Evolutionary conservation across 495 filamentous ascomycete species (phyloP).

Genomic region (Durotheca rogersii): DNA sequence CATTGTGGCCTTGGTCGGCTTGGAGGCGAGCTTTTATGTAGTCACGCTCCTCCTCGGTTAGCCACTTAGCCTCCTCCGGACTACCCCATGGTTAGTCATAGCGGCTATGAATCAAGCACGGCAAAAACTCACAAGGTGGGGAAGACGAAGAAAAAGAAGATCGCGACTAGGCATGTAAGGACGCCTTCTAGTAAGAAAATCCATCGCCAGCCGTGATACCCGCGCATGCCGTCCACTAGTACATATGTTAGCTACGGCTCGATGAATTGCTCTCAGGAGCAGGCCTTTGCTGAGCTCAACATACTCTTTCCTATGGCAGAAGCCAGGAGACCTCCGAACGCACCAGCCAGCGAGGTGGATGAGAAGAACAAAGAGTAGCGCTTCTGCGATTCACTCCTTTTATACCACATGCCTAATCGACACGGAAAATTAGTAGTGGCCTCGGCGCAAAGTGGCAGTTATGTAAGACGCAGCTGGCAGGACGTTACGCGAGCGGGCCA

Average conservation of each 20-base stretch:
- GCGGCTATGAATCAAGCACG: neutral
- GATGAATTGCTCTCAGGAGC: neutral
- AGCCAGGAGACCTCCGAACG: slow-evolving; percentile 83
- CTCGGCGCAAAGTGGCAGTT: too few species aligned
- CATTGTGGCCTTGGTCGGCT: slow-evolving; percentile 76
- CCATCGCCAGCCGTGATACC: slow-evolving; percentile 87
- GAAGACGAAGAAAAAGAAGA: slow-evolving; percentile 76
- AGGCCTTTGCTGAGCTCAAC: slow-evolving; percentile 4
- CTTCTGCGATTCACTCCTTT: slow-evolving; percentile 80
- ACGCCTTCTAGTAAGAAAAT: slow-evolving; percentile 71
- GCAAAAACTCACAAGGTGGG: slow-evolving; percentile 66
- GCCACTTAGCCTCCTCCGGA: slow-evolving; percentile 63
- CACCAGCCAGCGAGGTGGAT: slow-evolving; percentile 78
- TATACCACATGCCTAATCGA: slow-evolving; percentile 77
- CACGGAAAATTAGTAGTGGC: slow-evolving; percentile 5
- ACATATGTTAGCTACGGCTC: slow-evolving; percentile 13
- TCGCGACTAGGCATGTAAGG: slow-evolving; percentile 69
- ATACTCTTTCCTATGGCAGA: slow-evolving; percentile 75
- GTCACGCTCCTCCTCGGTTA: slow-evolving; percentile 70
- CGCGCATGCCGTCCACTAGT: slow-evolving; percentile 59
- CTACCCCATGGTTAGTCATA: slow-evolving; percentile 13
- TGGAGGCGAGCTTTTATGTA: slow-evolving; percentile 74
- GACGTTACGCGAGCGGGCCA: slow-evolving; percentile 14
- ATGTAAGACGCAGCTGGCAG: too few species aligned
- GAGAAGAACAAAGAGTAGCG: slow-evolving; percentile 89